Percentiles rank a stretch among this genome's conserved stretches.
phyloP scores from a whole-genome alignment of 2,329 filamentous ascomycete species.

The Drechslerella stenobrocha region DNA sequence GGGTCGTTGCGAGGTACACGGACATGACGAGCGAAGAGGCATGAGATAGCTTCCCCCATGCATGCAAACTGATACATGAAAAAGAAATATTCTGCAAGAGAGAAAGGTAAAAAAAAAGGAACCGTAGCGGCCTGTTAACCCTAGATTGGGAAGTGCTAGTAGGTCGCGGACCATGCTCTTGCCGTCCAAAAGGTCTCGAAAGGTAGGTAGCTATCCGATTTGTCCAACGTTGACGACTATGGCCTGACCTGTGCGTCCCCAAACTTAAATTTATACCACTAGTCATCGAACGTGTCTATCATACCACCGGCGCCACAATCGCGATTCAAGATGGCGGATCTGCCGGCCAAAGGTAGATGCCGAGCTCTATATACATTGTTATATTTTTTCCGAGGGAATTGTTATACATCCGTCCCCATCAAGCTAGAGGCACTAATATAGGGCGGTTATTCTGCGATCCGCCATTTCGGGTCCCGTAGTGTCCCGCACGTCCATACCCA shows the following conservation, averaged over 20 bases:
- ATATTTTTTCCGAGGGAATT: neutral
- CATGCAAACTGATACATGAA: neutral
- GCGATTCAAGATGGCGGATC: constrained; percentile 91
- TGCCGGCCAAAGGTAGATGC: constrained; percentile 73
- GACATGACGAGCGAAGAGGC: constrained; percentile 74
- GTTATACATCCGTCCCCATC: neutral
- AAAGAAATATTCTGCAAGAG: neutral
- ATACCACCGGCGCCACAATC: constrained; percentile 80
- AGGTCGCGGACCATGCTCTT: constrained; percentile 74
- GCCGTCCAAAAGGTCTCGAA: constrained; percentile 72
- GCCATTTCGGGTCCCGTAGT: constrained; percentile 17
- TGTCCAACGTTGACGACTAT: constrained; percentile 64
- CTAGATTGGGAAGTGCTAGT: neutral
- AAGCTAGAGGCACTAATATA: neutral
- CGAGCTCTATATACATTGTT: neutral
- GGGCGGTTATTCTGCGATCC: neutral
- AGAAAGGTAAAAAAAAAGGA: neutral
- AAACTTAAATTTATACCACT: constrained; percentile 5
- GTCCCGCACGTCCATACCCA: constrained; percentile 93
- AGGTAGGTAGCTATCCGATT: constrained; percentile 58
- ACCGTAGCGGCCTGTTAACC: neutral
- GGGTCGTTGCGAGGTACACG: constrained; percentile 70
- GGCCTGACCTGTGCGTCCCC: neutral
- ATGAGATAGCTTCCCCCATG: neutral
- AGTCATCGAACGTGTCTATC: constrained; percentile 59